Evolutionary conservation across 768 basidiomycete genomes (phyloP), one percentile per base, ranked within the genome.

Genomic region (Lentinula sp.): DNA sequence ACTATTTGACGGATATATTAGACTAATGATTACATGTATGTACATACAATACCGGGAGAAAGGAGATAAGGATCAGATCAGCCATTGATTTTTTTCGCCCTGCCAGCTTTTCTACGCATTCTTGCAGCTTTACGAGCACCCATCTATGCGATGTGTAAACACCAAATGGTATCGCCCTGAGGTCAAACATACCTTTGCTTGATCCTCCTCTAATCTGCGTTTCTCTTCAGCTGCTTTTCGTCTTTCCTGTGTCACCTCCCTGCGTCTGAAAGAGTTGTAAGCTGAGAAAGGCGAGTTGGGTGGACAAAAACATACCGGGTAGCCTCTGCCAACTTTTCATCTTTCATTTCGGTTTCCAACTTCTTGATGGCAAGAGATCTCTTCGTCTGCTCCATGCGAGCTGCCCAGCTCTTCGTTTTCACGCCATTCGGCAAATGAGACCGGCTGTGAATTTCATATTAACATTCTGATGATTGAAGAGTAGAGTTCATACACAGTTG

Each of bases 71-170:
- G 35, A 48, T 39, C 57, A 43, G n/a, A 58, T 84, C 70, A 92
- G 43, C 89, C 88, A 62, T 88, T 88, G 62, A 94, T 81, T 72
- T 91, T 93, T 72, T 91, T 93, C 45, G 84, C 84, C 39, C 89
- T 78, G 45, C 91, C 91, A 52, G 85, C 86, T 73, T 76, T 88
- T 60, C 87, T 83, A 60, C 86, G 83, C 39, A 89, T 75, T 61
- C 91, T 78, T 15, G 88, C 87, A 43, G 90, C 83, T 71, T 87
- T 93, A 59, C 84, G 78, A 50, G 87, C 88, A 60, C 91, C 89
- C 86, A 94, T 89, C 91, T 93, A 65, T 11, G 5, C 52, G 28
- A 37, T 23, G 46, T 58, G 43, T 48, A 13, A 59, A 23, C 11
- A 55, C 37, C 18, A 11, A 21, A 32, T 15, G 15, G 49, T 40